These are phyloP conservation scores for Echium plantagineum DNA, from an alignment of 257 asterid species.

Conservation along the genomic window DNA sequence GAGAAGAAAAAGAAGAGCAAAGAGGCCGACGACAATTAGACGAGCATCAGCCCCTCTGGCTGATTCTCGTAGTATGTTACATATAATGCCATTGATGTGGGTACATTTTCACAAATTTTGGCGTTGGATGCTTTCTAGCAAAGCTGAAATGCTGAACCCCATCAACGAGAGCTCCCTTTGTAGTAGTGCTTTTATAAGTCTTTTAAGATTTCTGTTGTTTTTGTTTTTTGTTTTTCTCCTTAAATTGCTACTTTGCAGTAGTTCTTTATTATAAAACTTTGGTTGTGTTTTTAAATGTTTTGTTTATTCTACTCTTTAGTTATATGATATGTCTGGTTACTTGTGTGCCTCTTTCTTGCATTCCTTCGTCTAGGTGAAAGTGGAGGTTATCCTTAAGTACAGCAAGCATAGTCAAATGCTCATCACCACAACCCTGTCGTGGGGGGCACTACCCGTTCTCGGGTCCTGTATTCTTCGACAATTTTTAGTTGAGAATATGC, in stretches of 20 bases:
- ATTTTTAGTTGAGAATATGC: too few species aligned
- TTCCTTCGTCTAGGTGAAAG: too few species aligned
- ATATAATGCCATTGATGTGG: not conserved
- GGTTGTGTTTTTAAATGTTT: not conserved
- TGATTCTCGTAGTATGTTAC: not conserved
- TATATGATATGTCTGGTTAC: too few species aligned
- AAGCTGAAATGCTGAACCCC: not conserved
- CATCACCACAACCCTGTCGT: too few species aligned
- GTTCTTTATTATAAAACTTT: not conserved
- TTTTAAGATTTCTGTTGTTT: not conserved
- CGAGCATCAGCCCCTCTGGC: not conserved
- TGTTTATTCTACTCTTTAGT: not conserved
- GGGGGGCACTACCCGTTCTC: too few species aligned
- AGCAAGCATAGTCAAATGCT: too few species aligned
- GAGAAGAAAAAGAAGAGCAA: conserved; percentile 34
- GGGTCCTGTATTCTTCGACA: too few species aligned
- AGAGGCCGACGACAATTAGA: conserved; percentile 24
- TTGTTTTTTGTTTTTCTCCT: not conserved
- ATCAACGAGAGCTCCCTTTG: not conserved
- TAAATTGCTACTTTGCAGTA: not conserved
- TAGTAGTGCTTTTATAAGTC: not conserved
- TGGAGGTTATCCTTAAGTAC: too few species aligned
- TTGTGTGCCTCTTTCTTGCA: too few species aligned
- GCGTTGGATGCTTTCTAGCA: not conserved
- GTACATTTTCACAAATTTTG: not conserved